Evolutionary conservation across 225 moss, liverwort and hornwort species (phyloP).

Genomic region (Anthoceros angustus): DNA sequence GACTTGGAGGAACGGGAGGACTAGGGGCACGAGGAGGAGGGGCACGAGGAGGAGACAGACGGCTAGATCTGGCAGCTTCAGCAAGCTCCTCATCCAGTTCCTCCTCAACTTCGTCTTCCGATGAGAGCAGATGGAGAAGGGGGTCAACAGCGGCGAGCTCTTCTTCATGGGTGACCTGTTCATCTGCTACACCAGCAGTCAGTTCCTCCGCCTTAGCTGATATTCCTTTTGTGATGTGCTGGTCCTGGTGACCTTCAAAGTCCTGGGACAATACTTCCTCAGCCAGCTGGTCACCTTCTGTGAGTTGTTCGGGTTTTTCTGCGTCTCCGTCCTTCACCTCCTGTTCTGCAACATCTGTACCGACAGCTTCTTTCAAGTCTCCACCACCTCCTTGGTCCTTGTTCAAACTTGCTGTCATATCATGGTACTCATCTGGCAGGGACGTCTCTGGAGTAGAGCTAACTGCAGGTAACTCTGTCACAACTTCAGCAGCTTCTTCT

Average conservation of each 20-base stretch:
- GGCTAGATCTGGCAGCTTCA: background rate
- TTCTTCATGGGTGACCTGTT: background rate
- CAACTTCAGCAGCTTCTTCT: background rate
- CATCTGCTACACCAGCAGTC: background rate
- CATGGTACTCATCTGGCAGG: background rate
- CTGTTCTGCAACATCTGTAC: no score
- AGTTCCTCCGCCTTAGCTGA: background rate
- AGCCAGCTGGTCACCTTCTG: background rate
- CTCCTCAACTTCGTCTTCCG: background rate
- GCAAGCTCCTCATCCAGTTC: conserved; percentile 3
- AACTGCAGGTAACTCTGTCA: background rate
- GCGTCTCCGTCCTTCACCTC: no score
- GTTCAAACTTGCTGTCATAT: no score
- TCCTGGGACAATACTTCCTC: background rate
- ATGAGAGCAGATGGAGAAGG: conserved; percentile 2
- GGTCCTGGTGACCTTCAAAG: background rate
- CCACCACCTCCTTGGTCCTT: no score
- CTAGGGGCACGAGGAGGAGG: no score
- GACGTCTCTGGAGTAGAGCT: background rate
- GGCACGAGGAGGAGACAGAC: background rate
- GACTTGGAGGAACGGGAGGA: background rate
- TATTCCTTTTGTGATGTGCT: background rate
- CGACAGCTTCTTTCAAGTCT: no score
- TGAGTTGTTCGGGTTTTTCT: no score
- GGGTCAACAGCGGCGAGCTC: background rate